Percentiles rank a stretch among this genome's conserved stretches.
Conservation (phyloP, 129 eudicot genomes). For the Mikania micrantha region DNA sequence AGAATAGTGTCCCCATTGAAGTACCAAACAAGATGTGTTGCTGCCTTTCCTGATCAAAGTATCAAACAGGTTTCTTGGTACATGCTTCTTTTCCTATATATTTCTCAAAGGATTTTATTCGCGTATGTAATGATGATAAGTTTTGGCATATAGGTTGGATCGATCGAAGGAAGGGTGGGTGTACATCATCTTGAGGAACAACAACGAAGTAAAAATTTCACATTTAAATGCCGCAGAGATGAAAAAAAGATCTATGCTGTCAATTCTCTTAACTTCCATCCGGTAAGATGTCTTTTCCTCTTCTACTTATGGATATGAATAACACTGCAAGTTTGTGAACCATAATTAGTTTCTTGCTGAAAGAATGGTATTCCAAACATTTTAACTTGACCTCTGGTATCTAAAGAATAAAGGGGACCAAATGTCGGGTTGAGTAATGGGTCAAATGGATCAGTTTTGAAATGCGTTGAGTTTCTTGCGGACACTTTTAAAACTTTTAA, state of each 20-base stretch:
- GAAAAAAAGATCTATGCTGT: constrained; percentile 77
- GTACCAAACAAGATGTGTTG: constrained; percentile 94
- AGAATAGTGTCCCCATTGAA: constrained; percentile 75
- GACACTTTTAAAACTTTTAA: background rate
- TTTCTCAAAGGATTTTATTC: background rate
- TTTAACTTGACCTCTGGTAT: constrained; percentile 1
- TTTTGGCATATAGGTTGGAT: constrained; percentile 61
- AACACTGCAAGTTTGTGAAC: background rate
- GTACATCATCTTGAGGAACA: constrained; percentile 92
- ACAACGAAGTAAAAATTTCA: constrained; percentile 73
- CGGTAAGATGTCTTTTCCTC: constrained; percentile 48
- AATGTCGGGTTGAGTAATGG: background rate
- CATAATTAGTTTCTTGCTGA: constrained; percentile 1
- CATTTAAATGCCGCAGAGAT: constrained; percentile 95
- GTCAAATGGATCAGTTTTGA: background rate
- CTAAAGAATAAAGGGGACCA: background rate
- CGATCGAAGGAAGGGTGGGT: constrained; percentile 98
- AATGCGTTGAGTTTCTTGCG: background rate
- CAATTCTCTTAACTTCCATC: constrained; percentile 89
- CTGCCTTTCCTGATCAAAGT: constrained; percentile 95
- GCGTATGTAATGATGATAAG: constrained; percentile 4
- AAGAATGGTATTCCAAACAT: background rate
- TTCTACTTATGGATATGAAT: background rate
- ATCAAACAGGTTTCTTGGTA: constrained; percentile 94
- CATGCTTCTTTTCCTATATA: background rate